Evolutionary conservation across 768 basidiomycete genomes (phyloP), one percentile per base, ranked within the genome.

Genomic region (Lactifluus volemus): DNA sequence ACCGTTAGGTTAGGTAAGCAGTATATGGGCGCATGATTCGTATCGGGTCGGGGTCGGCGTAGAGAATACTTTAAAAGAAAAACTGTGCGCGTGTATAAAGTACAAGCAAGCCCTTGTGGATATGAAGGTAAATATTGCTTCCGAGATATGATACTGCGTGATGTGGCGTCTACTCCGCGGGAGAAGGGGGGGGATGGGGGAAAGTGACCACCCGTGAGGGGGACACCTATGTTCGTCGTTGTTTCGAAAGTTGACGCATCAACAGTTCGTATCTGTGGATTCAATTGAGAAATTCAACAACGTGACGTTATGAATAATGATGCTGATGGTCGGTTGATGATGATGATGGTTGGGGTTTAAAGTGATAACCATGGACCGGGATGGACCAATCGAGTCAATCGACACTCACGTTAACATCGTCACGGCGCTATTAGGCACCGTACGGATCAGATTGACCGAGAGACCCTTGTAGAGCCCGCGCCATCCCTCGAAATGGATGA

Each of bases 361-460:
- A 10, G 34, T 6, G 10, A 15, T 4, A 15, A 15, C 21, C 15
- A 19, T 19, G 44, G 44, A 19, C 2, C 8, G 42, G 19, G 21
- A 47, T 15, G 45, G 45, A 11, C 2, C 10, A 3, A 38, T 11
- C 34, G 10, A 7, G 34, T 36, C 5, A 36, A 36, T 36, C 34
- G 34, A 38, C 10, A 79, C 80, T 71, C 78, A 95, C 88, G 91
- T 92, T 70, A 98, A 73, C 82, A 99, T 88, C 42, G 97, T 99
- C 65, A 98, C 89, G 4, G 93, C 94, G 67, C 90, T 92, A 72
- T 93, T 94, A 15, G 97, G 97, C 64, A 98, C 96, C 8, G 97
- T 99, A 61, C 96, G 79, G 54, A 98, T 73, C 29, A 99, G 80
- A 74, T 98, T 98, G 65, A 98, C 84, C n/a, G 89, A 90, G 60